Conservation (phyloP, 257 asterid genomes). For the Fraxinus excelsior region DNA sequence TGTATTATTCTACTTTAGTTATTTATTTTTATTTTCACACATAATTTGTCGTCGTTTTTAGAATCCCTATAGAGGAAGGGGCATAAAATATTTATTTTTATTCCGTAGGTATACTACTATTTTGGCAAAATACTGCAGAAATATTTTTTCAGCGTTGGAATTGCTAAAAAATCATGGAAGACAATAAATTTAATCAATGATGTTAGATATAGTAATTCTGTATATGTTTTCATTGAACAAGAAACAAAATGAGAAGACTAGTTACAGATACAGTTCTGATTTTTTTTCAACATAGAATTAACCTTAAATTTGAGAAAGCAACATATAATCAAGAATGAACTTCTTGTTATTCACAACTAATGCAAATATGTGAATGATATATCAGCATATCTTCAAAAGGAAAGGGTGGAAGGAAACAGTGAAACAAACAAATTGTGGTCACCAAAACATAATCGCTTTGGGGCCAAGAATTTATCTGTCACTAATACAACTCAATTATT, state of each 20-base stretch:
- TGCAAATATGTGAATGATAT: background rate
- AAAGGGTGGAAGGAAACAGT: background rate
- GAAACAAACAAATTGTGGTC: background rate
- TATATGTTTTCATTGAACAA: background rate
- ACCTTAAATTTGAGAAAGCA: background rate
- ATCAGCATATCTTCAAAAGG: background rate
- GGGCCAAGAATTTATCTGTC: background rate
- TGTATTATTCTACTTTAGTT: background rate
- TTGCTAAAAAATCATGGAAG: background rate
- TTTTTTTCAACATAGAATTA: background rate
- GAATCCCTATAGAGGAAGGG: background rate
- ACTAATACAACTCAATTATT: background rate
- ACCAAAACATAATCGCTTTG: background rate
- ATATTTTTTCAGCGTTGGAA: background rate
- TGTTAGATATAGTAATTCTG: background rate
- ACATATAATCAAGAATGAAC: background rate
- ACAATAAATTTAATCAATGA: background rate
- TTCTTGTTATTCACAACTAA: background rate
- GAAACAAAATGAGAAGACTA: background rate
- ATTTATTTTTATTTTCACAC: background rate
- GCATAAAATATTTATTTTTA: background rate
- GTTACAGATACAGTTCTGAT: background rate
- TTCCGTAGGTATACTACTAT: background rate
- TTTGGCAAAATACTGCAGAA: background rate
- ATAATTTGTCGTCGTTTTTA: background rate